phyloP scores from a whole-genome alignment of 2,329 filamentous ascomycete species.

The Aspergillus terreus region DNA sequence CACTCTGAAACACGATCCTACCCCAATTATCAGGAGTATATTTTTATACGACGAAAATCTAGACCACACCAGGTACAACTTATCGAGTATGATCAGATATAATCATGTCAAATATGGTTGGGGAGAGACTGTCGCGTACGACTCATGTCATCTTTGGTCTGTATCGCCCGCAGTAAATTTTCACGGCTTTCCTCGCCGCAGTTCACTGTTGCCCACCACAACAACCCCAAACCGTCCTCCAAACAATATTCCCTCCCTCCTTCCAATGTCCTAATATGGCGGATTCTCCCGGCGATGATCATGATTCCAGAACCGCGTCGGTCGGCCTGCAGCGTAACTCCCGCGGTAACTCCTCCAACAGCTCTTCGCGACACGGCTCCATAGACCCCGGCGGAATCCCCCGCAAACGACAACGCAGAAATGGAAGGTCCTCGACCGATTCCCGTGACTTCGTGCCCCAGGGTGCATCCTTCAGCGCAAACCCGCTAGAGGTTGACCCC shows the following conservation, averaged over 20 bases:
- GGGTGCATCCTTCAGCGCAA: conserved; percentile 32
- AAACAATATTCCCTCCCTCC: background rate
- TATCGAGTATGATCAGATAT: too few relatives aligned
- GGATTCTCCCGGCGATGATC: conserved; percentile 29
- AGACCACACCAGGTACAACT: too few relatives aligned
- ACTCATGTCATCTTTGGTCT: conserved; percentile 7
- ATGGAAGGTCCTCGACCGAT: conserved; percentile 21
- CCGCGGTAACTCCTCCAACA: conserved; percentile 17
- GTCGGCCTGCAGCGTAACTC: conserved; percentile 38
- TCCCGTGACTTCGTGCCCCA: conserved; percentile 36
- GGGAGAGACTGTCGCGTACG: too few relatives aligned
- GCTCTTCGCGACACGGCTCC: conserved; percentile 22
- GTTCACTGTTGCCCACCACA: background rate
- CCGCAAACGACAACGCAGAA: conserved; percentile 26
- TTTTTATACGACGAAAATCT: too few relatives aligned
- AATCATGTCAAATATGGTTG: too few relatives aligned
- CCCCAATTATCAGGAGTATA: too few relatives aligned
- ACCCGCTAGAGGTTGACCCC: conserved; percentile 30
- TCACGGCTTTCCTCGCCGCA: conserved; percentile 3
- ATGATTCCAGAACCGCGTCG: conserved; percentile 46
- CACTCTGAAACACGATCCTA: too few relatives aligned
- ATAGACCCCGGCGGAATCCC: conserved; percentile 20
- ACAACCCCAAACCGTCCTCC: background rate
- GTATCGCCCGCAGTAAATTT: conserved; percentile 23
- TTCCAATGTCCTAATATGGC: conserved; percentile 17